Conservation (phyloP, 75 land plant genomes). For the Cunninghamia lanceolata region DNA sequence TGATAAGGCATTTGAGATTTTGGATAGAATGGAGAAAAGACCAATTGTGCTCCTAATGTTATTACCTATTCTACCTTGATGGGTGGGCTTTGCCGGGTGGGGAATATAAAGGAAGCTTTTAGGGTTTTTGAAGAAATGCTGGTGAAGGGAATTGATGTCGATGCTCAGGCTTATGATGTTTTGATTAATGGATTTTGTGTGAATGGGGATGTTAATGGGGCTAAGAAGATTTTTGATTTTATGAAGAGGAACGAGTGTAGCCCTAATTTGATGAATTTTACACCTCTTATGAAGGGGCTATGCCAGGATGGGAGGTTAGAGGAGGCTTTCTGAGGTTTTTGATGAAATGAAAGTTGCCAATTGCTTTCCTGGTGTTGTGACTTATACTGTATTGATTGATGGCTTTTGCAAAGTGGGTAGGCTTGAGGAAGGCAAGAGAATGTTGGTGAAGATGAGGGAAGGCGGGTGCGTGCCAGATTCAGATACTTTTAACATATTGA, state of each 20-base stretch:
- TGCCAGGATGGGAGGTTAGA: conserved; percentile 49
- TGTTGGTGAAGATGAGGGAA: too few relatives aligned
- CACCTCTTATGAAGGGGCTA: conserved; percentile 53
- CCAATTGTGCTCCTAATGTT: conserved; percentile 41
- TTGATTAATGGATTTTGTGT: conserved; percentile 59
- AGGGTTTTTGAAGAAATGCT: conserved; percentile 51
- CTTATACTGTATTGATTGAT: conserved; percentile 48
- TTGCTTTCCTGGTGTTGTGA: conserved; percentile 37
- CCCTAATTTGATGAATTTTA: conserved; percentile 55
- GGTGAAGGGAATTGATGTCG: too few relatives aligned
- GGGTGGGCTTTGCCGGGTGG: conserved; percentile 47
- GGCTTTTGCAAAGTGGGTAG: too few relatives aligned
- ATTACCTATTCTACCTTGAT: conserved; percentile 68
- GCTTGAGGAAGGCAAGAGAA: too few relatives aligned
- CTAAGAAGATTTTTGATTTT: conserved; percentile 47
- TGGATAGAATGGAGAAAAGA: conserved; percentile 53
- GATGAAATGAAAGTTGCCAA: conserved; percentile 44
- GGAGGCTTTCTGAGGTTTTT: conserved; percentile 50
- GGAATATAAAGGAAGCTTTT: conserved; percentile 48
- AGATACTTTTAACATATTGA: conserved; percentile 48
- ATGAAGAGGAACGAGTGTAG: conserved; percentile 67
- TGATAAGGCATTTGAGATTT: conserved; percentile 48
- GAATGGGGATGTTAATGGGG: conserved; percentile 42
- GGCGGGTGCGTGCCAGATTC: conserved; percentile 37
- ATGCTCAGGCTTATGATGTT: conserved; percentile 51